Percentiles rank a stretch among this genome's conserved stretches.
These are phyloP conservation scores for Leccinum longicurvipes DNA, from an alignment of 768 basidiomycete genomes.

Conservation along the genomic window DNA sequence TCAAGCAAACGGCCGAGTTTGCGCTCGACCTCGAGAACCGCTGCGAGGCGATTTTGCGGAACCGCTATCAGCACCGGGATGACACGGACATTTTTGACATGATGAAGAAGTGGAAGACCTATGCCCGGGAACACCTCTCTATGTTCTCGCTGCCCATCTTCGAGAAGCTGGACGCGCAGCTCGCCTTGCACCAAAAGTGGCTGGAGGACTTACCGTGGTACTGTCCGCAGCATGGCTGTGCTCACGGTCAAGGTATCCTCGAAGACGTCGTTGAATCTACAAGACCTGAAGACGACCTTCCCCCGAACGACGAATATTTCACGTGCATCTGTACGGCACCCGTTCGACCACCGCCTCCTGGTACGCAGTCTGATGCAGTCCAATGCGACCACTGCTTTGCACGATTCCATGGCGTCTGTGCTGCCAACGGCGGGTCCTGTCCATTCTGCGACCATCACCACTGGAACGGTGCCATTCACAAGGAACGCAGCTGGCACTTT, in stretches of 20 bases:
- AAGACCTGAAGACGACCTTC: conserved; percentile 72
- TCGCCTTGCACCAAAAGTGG: conserved; percentile 68
- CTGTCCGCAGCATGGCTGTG: conserved; percentile 59
- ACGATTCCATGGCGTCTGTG: conserved; percentile 81
- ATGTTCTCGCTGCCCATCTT: conserved; percentile 75
- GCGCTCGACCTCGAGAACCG: conserved; percentile 75
- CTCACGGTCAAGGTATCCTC: conserved; percentile 62
- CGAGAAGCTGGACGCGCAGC: conserved; percentile 67
- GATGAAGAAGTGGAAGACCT: conserved; percentile 70
- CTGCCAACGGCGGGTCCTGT: conserved; percentile 85
- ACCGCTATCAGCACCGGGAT: conserved; percentile 52
- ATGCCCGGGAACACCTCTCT: conserved; percentile 65
- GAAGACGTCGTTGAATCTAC: conserved; percentile 76
- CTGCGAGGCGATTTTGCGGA: conserved; percentile 71
- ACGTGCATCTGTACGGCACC: conserved; percentile 80
- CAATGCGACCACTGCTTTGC: conserved; percentile 90
- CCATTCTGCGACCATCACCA: conserved; percentile 91
- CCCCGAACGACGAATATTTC: conserved; percentile 76
- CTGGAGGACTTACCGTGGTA: conserved; percentile 77
- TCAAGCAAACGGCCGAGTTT: conserved; percentile 70
- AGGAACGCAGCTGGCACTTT: conserved; percentile 81
- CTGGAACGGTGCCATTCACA: conserved; percentile 84
- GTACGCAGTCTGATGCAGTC: conserved; percentile 74
- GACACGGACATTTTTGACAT: conserved; percentile 67
- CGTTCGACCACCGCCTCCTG: conserved; percentile 77